Base-by-base conservation (phyloP, 139 green algal species). In the Coccomyxa sp. region DNA sequence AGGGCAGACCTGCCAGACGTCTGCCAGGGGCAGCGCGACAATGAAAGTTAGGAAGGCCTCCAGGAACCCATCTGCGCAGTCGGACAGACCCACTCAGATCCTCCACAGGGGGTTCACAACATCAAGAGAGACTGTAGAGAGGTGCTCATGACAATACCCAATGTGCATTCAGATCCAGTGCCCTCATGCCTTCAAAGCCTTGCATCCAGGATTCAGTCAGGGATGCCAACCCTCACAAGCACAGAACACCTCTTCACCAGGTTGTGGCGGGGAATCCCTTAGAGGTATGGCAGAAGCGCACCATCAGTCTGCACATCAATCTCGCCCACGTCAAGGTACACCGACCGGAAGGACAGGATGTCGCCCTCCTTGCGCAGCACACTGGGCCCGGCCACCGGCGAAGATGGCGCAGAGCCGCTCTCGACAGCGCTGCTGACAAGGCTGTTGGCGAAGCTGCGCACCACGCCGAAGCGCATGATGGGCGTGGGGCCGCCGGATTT, bases 281-380 rank as follows among this genome's bases (percentile, higher is more conserved):
- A 11, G 18, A 11, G 63, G 7, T 21, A 71, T 71, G 63, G 63
- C 63, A 28, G 63, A 11, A 9, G 63, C 63, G 63, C 63, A 71
- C 63, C 63, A 25, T 71, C 63, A 9, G 63, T 71, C 77, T 86
- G 78, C 32, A 90, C 82, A 60, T 87, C 82, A 84, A 88, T 81
- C 57, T 87, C 86, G 0, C 82, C 87, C 7, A 91, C 77, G 59
- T 71, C 79, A 16, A 93, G 81, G 16, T 90, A 85, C 31, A 97
- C 81, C 76, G 93, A 82, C 79, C 94, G 95, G 90, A 95, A 96
- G 0, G 91, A 94, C 78, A 94, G 81, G 79, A 98, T 98, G 79
- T 82, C 84, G 27, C 63, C 77, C 11, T 57, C 66, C 3, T 63
- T 45, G 84, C 80, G 66, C n/a, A 31, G 76, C 51, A 58, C n/a